Evolutionary conservation across 345 rosid species (phyloP).

Genomic region (Populus nigra): DNA sequence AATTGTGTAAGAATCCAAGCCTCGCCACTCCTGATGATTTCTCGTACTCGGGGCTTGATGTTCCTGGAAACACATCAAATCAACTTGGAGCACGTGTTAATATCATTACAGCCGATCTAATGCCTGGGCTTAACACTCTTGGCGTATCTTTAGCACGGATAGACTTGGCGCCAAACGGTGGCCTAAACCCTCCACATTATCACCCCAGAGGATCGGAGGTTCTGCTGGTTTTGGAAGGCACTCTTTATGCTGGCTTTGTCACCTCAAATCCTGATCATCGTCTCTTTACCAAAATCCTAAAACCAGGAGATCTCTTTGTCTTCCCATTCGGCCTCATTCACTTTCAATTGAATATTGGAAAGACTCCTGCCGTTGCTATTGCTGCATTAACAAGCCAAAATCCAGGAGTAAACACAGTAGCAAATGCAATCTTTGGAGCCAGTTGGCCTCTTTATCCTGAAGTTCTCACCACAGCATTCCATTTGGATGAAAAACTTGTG

Average conservation of each 20-base stretch:
- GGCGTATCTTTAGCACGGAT: not conserved
- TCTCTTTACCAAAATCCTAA: slow-evolving; percentile 3
- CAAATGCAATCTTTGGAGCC: slow-evolving; percentile 11
- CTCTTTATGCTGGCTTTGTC: slow-evolving; percentile 10
- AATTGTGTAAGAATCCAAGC: too few relatives aligned
- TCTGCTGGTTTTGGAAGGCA: slow-evolving; percentile 8
- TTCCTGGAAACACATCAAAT: not conserved
- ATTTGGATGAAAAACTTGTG: slow-evolving; percentile 5
- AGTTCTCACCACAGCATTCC: slow-evolving; percentile 19
- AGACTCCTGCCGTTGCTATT: slow-evolving; percentile 10
- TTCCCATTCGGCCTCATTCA: slow-evolving; percentile 18
- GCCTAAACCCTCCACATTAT: slow-evolving; percentile 20
- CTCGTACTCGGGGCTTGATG: not conserved
- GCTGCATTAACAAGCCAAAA: slow-evolving; percentile 19
- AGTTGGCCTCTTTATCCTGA: slow-evolving; percentile 8
- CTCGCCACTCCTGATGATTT: not conserved
- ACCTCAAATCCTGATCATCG: slow-evolving; percentile 16
- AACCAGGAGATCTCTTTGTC: slow-evolving; percentile 19
- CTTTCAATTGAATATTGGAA: slow-evolving; percentile 6
- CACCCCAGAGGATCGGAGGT: slow-evolving; percentile 24
- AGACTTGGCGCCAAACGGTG: not conserved
- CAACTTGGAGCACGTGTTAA: not conserved
- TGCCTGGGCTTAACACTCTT: not conserved
- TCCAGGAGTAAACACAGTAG: slow-evolving; percentile 14
- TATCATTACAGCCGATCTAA: not conserved